Percentiles rank a stretch among this genome's conserved stretches.
Evolutionary conservation across 1,139 yeast genomes (phyloP).

Genomic region (Lodderomyces orthopsilosis): DNA sequence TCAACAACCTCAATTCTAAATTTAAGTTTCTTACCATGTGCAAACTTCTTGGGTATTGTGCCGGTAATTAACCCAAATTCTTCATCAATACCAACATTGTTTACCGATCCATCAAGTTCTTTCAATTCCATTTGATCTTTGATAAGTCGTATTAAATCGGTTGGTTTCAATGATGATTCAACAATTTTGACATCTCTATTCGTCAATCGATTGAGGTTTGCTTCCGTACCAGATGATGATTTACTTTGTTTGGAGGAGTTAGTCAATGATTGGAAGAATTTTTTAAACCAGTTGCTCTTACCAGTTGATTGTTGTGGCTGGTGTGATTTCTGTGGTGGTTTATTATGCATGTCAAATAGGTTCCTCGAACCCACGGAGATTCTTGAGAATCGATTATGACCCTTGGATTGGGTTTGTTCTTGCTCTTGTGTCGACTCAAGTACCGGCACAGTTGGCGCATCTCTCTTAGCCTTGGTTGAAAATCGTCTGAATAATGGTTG

Average conservation of each 20-base stretch:
- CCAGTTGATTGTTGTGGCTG: slow-evolving; percentile 13
- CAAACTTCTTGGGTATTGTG: slow-evolving; percentile 45
- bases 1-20: slow-evolving; percentile 47
- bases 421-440: slow-evolving; percentile 2
- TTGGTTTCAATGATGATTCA: slow-evolving; percentile 31
- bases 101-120: slow-evolving; percentile 50
- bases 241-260: slow-evolving; percentile 10
- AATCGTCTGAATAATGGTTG: slow-evolving; percentile 26
- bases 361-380: slow-evolving; percentile 19
- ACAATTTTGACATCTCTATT: slow-evolving; percentile 28
- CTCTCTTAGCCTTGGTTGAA: slow-evolving; percentile 43
- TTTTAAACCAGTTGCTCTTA: slow-evolving; percentile 38
- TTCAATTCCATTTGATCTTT: slow-evolving; percentile 46
- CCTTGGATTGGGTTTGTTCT: slow-evolving; percentile 11
- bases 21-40: slow-evolving; percentile 47
- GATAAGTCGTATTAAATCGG: slow-evolving; percentile 33
- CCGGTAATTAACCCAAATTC: slow-evolving; percentile 48
- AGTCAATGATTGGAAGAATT: slow-evolving; percentile 29
- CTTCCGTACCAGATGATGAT: slow-evolving; percentile 3
- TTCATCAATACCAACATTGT: slow-evolving; percentile 40
- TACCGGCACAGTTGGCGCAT: slow-evolving; percentile 45
- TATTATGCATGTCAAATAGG: slow-evolving; percentile 1
- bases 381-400: slow-evolving; percentile 26
- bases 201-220: slow-evolving; percentile 1
- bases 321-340: slow-evolving; percentile 6